Evolutionary conservation across 2,329 filamentous ascomycete species (phyloP), one percentile per base, ranked within the genome.

Genomic region (Pseudogymnoascus sp.): DNA sequence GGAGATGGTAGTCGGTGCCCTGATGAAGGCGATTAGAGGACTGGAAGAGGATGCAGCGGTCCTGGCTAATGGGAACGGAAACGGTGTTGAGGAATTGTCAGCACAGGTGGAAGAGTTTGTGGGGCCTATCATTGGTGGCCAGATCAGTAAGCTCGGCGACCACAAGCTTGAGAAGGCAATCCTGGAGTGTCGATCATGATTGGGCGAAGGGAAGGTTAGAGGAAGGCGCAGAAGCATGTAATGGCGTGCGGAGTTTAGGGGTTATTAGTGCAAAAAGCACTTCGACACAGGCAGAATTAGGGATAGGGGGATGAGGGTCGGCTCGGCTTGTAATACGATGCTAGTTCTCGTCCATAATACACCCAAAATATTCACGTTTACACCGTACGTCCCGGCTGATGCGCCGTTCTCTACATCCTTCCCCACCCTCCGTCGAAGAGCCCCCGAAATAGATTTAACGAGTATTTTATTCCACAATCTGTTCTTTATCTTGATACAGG

Each of bases 1-100:
- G 0, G 82, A 86, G 68, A 81, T 82, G 70, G 82, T 90, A 1
- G 74, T 88, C 13, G 76, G 71, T 5, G 81, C 82, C 1, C 76
- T 90, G 14, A 71, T 88, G 33, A 77, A 78, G 61, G 81, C 82
- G 0, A 74, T 90, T 62, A 76, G 79, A 31, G 78, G 76, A 5
- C 70, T 90, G 24, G 76, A 79, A 61, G 79, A 82, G 61, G 70
- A 72, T 1, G 29, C 62, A 42, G 42, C 60, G 3, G n/a, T 64
- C 6, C 61, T 67, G 24, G 44, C 63, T 4, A 66, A 67, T 33
- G 67, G 64, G 13, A 70, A 70, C 64, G 69, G 66, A 14, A 65
- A 60, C 35, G 70, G 67, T 44, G 65, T 66, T 16, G 68, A 68
- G 29, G 47, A 62, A 1, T 16, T 47, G 7, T 65, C 66, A 10